Conservation (phyloP, 2,329 filamentous ascomycete species). For the Alternaria postmessia region DNA sequence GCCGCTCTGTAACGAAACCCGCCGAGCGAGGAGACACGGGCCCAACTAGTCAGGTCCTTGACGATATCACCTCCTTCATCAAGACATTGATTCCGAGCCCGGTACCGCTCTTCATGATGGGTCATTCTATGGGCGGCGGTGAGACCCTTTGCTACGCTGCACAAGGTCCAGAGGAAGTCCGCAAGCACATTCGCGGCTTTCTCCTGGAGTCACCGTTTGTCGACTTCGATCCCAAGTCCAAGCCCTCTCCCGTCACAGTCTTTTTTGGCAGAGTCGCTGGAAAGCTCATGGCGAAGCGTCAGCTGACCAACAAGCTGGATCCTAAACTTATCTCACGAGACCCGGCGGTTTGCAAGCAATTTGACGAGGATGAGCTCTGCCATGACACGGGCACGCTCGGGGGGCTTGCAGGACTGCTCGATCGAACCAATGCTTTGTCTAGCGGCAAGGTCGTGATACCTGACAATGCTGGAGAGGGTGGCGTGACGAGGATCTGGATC, state of each 20-base stretch:
- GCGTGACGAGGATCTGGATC: conserved; percentile 72
- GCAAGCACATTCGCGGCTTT: conserved; percentile 73
- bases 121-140: conserved; percentile 90
- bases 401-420: conserved; percentile 78
- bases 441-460: conserved; percentile 60
- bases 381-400: conserved; percentile 89
- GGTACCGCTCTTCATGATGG: conserved; percentile 80
- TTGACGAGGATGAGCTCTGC: conserved; percentile 72
- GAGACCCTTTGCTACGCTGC: conserved; percentile 71
- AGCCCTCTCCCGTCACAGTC: conserved; percentile 71
- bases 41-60: conserved; percentile 73
- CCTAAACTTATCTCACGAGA: conserved; percentile 73
- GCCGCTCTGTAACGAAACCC: conserved; percentile 70
- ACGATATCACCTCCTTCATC: conserved; percentile 81
- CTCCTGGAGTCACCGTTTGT: conserved; percentile 82
- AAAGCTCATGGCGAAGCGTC: conserved; percentile 70
- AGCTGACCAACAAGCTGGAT: conserved; percentile 72
- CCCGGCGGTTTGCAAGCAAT: conserved; percentile 65
- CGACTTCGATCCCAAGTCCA: conserved; percentile 70
- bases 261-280: conserved; percentile 72
- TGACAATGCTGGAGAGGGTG: conserved; percentile 57
- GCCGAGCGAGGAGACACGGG: conserved; percentile 76
- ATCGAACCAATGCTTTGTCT: conserved; percentile 71
- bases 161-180: conserved; percentile 59
- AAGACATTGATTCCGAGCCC: conserved; percentile 62